A percentile compares a stretch with the other conserved stretches of the same genome.
phyloP scores from a whole-genome alignment of 2,329 filamentous ascomycete genomes.

The Orbilia brochopaga region DNA sequence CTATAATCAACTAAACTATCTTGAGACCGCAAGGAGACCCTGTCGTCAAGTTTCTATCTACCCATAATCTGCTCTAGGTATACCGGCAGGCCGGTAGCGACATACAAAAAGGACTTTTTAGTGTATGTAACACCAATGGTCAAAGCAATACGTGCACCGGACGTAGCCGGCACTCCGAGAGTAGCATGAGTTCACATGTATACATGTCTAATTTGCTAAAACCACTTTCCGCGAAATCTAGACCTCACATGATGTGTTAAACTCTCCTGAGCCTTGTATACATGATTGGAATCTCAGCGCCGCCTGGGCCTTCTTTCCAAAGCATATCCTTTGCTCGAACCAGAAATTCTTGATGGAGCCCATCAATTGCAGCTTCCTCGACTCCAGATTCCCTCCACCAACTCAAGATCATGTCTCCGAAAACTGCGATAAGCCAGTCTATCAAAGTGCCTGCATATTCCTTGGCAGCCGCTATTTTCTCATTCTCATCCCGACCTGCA shows the following conservation, averaged over 20 bases:
- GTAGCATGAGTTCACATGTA: too few relatives aligned
- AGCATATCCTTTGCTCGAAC: not conserved
- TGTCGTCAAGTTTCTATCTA: too few relatives aligned
- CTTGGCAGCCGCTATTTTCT: conserved; percentile 2
- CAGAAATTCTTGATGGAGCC: not conserved
- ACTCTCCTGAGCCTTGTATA: conserved; percentile 14
- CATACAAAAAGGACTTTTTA: too few relatives aligned
- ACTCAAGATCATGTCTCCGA: conserved; percentile 4
- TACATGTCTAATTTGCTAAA: too few relatives aligned
- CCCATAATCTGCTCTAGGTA: too few relatives aligned
- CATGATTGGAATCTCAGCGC: conserved; percentile 3
- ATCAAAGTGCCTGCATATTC: not conserved
- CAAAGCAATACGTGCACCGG: too few relatives aligned
- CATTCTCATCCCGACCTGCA: not conserved
- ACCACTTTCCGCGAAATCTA: too few relatives aligned
- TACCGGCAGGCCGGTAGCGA: too few relatives aligned
- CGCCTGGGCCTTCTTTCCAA: not conserved
- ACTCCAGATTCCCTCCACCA: conserved; percentile 10
- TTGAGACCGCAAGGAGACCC: too few relatives aligned
- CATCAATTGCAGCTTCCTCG: not conserved
- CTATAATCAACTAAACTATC: too few relatives aligned
- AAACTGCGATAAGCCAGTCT: conserved; percentile 9
- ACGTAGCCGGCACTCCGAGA: too few relatives aligned
- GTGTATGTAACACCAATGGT: too few relatives aligned
- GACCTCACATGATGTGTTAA: not conserved